Evolutionary conservation across 768 basidiomycete species (phyloP).

Genomic region (Collybia sp.): DNA sequence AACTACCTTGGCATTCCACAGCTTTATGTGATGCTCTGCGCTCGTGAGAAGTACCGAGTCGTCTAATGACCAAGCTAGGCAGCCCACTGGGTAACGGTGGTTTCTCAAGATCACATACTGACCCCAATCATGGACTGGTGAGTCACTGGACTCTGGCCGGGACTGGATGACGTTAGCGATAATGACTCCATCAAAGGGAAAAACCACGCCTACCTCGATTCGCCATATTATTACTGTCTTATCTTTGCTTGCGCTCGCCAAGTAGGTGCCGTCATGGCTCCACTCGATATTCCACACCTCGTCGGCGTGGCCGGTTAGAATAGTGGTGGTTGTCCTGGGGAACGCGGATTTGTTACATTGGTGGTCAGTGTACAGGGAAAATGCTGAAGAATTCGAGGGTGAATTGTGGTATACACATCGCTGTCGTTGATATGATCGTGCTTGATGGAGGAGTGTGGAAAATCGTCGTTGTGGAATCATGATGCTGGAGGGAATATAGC

Average conservation of each 20-base stretch:
- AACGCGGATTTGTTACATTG: slow-evolving; percentile 77
- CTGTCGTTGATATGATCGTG: slow-evolving; percentile 72
- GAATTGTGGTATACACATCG: slow-evolving; percentile 87
- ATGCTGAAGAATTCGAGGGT: slow-evolving; percentile 47
- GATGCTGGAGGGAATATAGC: slow-evolving; percentile 81
- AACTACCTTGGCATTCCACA: slow-evolving; percentile 86
- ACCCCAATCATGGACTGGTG: slow-evolving; percentile 54
- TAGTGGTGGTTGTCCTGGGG: slow-evolving; percentile 80
- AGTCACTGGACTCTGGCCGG: slow-evolving; percentile 20
- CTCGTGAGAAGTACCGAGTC: slow-evolving; percentile 80
- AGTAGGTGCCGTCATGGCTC: slow-evolving; percentile 82
- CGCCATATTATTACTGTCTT: slow-evolving; percentile 87
- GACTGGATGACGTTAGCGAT: slow-evolving; percentile 7
- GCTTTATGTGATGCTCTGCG: slow-evolving; percentile 74
- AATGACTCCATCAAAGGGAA: slow-evolving; percentile 4
- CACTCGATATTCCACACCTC: slow-evolving; percentile 97
- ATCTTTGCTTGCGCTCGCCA: slow-evolving; percentile 90
- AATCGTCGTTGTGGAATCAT: slow-evolving; percentile 94
- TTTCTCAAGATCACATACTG: slow-evolving; percentile 60
- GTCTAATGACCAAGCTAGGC: slow-evolving; percentile 91
- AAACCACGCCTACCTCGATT: slow-evolving; percentile 57
- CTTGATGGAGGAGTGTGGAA: slow-evolving; percentile 79
- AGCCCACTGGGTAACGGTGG: slow-evolving; percentile 76
- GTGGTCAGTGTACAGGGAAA: slow-evolving; percentile 88
- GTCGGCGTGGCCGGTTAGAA: slow-evolving; percentile 81